A percentile compares a stretch with the other conserved stretches of the same genome.
Conservation (phyloP, 768 basidiomycete species). For the Phaeolepiota aurea region DNA sequence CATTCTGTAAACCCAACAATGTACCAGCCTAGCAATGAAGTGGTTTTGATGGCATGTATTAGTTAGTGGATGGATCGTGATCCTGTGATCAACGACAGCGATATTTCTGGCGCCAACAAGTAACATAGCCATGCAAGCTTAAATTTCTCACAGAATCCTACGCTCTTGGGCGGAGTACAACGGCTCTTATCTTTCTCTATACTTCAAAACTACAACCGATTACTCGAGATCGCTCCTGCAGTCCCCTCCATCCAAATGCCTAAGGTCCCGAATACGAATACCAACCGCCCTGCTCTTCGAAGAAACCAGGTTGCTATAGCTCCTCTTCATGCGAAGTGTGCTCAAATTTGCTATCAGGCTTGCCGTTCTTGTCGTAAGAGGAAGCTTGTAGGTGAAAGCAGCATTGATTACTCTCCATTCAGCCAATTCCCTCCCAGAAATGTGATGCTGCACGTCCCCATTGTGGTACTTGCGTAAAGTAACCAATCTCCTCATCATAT, state of each 20-base stretch:
- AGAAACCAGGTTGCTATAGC: slow-evolving; percentile 57
- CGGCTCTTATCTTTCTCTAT: too few species aligned
- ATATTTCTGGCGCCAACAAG: too few species aligned
- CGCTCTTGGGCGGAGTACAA: too few species aligned
- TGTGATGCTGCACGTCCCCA: slow-evolving; percentile 84
- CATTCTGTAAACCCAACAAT: too few species aligned
- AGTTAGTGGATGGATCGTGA: too few species aligned
- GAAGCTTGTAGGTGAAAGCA: slow-evolving; percentile 55
- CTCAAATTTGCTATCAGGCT: slow-evolving; percentile 36
- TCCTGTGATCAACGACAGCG: too few species aligned
- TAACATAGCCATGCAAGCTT: too few species aligned
- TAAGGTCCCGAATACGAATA: slow-evolving; percentile 39
- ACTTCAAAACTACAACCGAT: too few species aligned
- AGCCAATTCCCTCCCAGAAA: slow-evolving; percentile 42
- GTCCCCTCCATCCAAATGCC: slow-evolving; percentile 59
- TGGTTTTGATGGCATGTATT: too few species aligned
- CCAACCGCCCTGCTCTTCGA: slow-evolving; percentile 58
- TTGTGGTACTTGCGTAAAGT: slow-evolving; percentile 82
- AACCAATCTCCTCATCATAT: slow-evolving; percentile 16
- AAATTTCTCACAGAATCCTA: too few species aligned
- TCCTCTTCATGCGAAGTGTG: slow-evolving; percentile 2
- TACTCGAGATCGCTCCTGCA: too few species aligned
- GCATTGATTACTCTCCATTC: slow-evolving; percentile 2
- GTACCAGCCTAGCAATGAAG: too few species aligned
- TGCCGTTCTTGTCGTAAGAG: slow-evolving; percentile 78